Conservation (phyloP, 2,329 filamentous ascomycete genomes). For the Neophaeococcomyces aloes region DNA sequence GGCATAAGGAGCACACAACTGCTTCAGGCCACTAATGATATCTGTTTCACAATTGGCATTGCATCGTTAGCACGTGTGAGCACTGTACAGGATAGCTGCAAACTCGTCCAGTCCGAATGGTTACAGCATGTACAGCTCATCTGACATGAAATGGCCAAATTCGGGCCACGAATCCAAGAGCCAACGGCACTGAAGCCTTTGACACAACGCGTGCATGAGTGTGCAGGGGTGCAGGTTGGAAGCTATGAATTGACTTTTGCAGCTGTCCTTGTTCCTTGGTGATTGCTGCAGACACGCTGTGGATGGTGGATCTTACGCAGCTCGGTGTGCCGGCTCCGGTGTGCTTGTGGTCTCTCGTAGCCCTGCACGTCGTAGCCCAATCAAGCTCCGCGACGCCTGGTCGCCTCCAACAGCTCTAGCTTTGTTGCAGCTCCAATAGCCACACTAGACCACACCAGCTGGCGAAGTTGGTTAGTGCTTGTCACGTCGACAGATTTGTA, state of each 20-base stretch:
- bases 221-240: neutral
- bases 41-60: conserved; percentile 1
- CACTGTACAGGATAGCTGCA: neutral
- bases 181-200: conserved; percentile 5
- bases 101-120: no score
- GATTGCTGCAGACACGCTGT: conserved; percentile 1
- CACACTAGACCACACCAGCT: no score
- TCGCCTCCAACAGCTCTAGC: conserved; percentile 4
- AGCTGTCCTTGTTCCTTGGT: no score
- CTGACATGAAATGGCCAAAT: conserved; percentile 4
- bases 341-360: conserved; percentile 5
- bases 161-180: conserved; percentile 3
- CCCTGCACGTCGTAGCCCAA: conserved; percentile 7
- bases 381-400: conserved; percentile 1
- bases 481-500: conserved; percentile 8
- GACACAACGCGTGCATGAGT: conserved; percentile 2
- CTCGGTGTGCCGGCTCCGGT: conserved; percentile 2
- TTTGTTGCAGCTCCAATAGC: neutral
- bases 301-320: neutral
- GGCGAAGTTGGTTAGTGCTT: conserved; percentile 7
- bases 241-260: conserved; percentile 1
- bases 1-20: conserved; percentile 1
- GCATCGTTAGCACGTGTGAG: neutral
- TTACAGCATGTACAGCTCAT: neutral
- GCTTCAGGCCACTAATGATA: conserved; percentile 5